A percentile compares a stretch with the other conserved stretches of the same genome.
phyloP scores from a whole-genome alignment of 2,329 filamentous ascomycete species.

The Aspergillus udagawae region DNA sequence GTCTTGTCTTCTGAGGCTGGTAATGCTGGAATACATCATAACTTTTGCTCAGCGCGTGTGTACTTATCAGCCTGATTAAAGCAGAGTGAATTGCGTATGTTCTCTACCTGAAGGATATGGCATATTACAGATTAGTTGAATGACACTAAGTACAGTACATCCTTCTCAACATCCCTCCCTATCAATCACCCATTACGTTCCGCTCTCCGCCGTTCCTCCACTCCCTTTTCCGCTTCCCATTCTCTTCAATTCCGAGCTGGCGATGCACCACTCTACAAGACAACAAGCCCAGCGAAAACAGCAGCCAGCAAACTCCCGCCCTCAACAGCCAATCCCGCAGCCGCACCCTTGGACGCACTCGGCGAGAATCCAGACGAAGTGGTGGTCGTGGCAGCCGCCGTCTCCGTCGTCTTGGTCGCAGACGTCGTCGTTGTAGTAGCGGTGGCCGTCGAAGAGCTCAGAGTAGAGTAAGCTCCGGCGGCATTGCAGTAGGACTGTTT shows the following conservation, averaged over 20 bases:
- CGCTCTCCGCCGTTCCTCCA: background rate
- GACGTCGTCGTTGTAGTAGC: background rate
- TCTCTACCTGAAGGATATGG: background rate
- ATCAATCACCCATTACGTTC: background rate
- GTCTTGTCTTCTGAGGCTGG: background rate
- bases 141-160: background rate
- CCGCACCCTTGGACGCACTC: conserved; percentile 11
- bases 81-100: background rate
- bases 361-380: background rate
- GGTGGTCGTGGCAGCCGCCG: conserved; percentile 11
- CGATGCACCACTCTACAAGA: background rate
- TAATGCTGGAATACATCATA: too few relatives aligned
- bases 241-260: background rate
- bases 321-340: conserved; percentile 1
- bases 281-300: background rate
- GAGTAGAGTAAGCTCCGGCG: conserved; percentile 33
- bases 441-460: conserved; percentile 11
- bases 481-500: conserved; percentile 40
- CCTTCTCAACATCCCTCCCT: too few relatives aligned
- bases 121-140: background rate
- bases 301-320: background rate
- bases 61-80: background rate
- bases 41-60: too few relatives aligned
- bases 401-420: conserved; percentile 1
- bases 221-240: background rate